Percentiles rank a stretch among this genome's conserved stretches.
These are phyloP conservation scores for Digitaria exilis DNA, from an alignment of 202 grass and related monocot species.

Conservation along the genomic window DNA sequence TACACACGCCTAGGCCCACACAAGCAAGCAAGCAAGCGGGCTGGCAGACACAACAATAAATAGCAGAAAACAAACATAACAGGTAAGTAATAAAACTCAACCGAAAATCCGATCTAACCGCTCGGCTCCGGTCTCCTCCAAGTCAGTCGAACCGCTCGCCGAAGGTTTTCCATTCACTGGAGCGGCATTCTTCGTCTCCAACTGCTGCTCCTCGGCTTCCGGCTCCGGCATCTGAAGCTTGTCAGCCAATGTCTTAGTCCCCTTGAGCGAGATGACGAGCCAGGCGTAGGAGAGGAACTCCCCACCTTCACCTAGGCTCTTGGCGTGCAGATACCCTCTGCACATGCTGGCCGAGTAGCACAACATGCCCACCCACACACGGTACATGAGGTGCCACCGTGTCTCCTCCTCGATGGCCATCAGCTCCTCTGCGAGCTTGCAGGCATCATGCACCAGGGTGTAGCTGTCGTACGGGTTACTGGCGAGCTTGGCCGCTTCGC, in stretches of 20 bases:
- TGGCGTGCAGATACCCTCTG: constrained; percentile 1
- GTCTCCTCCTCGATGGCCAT: not conserved
- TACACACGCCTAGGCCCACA: too few species aligned
- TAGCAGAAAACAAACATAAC: too few species aligned
- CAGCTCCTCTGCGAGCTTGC: not conserved
- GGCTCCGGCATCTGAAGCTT: not conserved
- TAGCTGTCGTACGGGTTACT: not conserved
- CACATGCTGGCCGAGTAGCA: constrained; percentile 17
- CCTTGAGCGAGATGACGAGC: not conserved
- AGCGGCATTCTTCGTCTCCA: not conserved
- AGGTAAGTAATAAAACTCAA: not conserved
- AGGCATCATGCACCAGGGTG: not conserved
- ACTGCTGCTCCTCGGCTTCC: not conserved
- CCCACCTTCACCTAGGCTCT: not conserved
- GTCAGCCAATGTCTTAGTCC: not conserved
- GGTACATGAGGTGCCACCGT: not conserved
- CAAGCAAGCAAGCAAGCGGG: too few species aligned
- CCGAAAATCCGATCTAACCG: not conserved
- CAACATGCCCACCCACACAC: constrained; percentile 10
- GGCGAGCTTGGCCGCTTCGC: too few species aligned
- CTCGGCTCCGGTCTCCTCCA: too few species aligned
- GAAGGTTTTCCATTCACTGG: too few species aligned
- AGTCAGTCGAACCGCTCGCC: too few species aligned
- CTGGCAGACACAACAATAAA: too few species aligned
- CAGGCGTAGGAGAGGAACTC: not conserved